A percentile compares a stretch with the other conserved stretches of the same genome.
Evolutionary conservation across 108 stramenopile species (phyloP).

Genomic region (Skeletonema tropicum): DNA sequence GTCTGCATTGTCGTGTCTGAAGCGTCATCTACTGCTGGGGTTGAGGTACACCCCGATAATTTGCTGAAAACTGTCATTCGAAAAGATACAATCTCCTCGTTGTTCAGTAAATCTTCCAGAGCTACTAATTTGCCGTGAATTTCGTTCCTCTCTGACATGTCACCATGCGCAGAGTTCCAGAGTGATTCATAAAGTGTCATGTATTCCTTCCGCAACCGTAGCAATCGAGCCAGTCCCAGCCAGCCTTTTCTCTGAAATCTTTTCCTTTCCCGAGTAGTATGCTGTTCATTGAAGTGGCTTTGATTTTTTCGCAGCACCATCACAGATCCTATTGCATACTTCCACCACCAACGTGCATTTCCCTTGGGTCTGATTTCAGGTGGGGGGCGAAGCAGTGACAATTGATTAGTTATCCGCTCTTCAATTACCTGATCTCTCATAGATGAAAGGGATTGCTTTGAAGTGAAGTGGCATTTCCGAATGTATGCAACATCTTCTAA

Average conservation of each 20-base stretch:
- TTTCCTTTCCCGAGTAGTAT: neutral
- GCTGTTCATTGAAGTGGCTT: neutral
- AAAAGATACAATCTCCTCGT: slow-evolving; percentile 66
- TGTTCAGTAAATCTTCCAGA: slow-evolving; percentile 61
- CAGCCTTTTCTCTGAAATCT: slow-evolving; percentile 52
- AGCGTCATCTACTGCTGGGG: slow-evolving; percentile 5
- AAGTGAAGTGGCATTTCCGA: slow-evolving; percentile 60
- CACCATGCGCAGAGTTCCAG: neutral
- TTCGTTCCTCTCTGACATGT: slow-evolving; percentile 1
- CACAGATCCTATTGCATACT: slow-evolving; percentile 60
- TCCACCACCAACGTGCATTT: slow-evolving; percentile 68
- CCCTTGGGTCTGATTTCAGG: slow-evolving; percentile 33
- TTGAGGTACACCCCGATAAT: slow-evolving; percentile 4
- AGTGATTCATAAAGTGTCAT: slow-evolving; percentile 46
- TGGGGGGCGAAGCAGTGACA: slow-evolving; percentile 30
- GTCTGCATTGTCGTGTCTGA: neutral
- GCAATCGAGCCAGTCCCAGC: slow-evolving; percentile 49
- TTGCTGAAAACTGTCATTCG: slow-evolving; percentile 52
- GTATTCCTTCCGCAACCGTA: slow-evolving; percentile 49
- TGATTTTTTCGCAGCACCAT: slow-evolving; percentile 24
- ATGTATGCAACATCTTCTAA: slow-evolving; percentile 76
- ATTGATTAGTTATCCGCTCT: slow-evolving; percentile 21
- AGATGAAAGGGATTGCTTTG: slow-evolving; percentile 44
- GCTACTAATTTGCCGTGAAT: slow-evolving; percentile 38
- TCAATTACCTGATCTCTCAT: slow-evolving; percentile 20